Evolutionary conservation across 768 basidiomycete genomes (phyloP).

Genomic region (Clavaria fumosa): DNA sequence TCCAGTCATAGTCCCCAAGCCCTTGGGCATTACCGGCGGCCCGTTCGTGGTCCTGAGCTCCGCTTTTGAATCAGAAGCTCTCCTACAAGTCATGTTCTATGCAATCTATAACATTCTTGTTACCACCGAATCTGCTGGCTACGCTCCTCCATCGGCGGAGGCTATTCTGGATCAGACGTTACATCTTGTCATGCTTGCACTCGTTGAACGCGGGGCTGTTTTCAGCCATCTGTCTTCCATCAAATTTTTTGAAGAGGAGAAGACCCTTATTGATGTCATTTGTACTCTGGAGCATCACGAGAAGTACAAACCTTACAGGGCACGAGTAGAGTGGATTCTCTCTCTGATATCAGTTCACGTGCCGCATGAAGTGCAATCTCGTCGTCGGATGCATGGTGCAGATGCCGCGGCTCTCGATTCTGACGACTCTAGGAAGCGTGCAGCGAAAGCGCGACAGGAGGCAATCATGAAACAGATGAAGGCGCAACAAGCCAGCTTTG

Average conservation of each 20-base stretch:
- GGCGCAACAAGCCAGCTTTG: conserved; percentile 77
- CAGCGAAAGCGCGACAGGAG: conserved; percentile 82
- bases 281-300: conserved; percentile 68
- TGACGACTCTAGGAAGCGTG: conserved; percentile 62
- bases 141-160: conserved; percentile 65
- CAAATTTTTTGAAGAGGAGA: conserved; percentile 40
- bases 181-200: conserved; percentile 72
- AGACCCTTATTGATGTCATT: conserved; percentile 55
- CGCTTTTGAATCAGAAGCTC: conserved; percentile 51
- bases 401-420: conserved; percentile 27
- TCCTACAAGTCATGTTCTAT: conserved; percentile 76
- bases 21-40: conserved; percentile 44
- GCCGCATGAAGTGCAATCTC: conserved; percentile 37
- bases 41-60: conserved; percentile 55
- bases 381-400: conserved; percentile 29
- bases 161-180: conserved; percentile 81
- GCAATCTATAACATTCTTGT: conserved; percentile 60
- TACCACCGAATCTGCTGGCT: conserved; percentile 41
- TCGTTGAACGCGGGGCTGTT: conserved; percentile 48
- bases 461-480: conserved; percentile 95
- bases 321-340: conserved; percentile 66
- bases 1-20: conserved; percentile 61
- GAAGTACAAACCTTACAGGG: conserved; percentile 54
- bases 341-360: conserved; percentile 38
- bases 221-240: conserved; percentile 46